Base-by-base conservation (phyloP, 306 rosid species). In the Hippophae gyantsensis region DNA sequence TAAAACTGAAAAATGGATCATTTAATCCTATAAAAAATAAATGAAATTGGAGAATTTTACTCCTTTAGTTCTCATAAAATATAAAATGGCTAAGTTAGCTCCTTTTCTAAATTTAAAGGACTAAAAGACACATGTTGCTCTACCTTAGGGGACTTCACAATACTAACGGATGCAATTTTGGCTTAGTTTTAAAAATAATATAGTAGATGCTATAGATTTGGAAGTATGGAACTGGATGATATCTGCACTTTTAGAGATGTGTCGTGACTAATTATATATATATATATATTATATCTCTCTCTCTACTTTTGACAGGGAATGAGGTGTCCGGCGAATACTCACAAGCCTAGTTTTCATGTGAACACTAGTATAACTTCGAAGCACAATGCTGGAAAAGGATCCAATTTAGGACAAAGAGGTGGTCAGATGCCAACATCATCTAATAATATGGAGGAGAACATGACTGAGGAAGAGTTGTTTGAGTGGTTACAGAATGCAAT, bases 261-360 rank as follows among this genome's bases (percentile, higher is more conserved):
- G 51, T 47, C 5, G 38, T 6, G 8, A 47, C 51, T 8, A 47
- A 13, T 8, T 47, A 2, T 47, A 18, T 18, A 18, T 18, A 18
- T 18, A 18, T 18, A 18, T 18, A 18, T 18, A 18, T 18, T 18
- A 18, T 47, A 47, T 27, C 27, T 50, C 54, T 69, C 68, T 68
- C 43, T 9, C 50, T 63, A 44, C 41, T 18, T 78, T 61, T 57
- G 69, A 78, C 81, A 93, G 99, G 99, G 99, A 59, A 93, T 93
- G 97, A 84, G 89, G 79, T 93, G 95, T 77, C 90, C 89, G 42
- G 79, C 86, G 47, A 93, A 93, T 73, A 88, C 95, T 54, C 99
- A 93, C 64, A 88, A 78, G 72, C 99, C 99, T 41, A 88, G 94
- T 78, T 93, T 93, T 63, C 97, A 93, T 56, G 99, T 93, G 60